A percentile compares a stretch with the other conserved stretches of the same genome.
phyloP scores from a whole-genome alignment of 2,329 filamentous ascomycete species.

The Nothopassalora personata region DNA sequence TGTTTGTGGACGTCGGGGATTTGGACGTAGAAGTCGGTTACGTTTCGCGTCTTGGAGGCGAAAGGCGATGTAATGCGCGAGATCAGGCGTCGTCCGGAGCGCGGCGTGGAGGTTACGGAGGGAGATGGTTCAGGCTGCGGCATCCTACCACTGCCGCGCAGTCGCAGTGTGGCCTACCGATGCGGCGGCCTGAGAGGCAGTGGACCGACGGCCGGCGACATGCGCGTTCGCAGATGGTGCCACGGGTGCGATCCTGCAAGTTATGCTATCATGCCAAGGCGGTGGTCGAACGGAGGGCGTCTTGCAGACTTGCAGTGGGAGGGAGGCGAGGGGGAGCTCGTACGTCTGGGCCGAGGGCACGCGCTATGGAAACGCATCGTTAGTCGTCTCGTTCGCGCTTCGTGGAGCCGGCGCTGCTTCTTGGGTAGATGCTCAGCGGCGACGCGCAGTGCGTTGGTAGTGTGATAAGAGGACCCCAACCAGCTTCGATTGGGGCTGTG shows the following conservation, averaged over 20 bases:
- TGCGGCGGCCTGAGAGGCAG: background rate
- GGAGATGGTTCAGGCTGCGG: conserved; percentile 10
- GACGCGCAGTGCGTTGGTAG: background rate
- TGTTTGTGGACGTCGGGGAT: conserved; percentile 72
- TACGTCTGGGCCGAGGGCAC: background rate
- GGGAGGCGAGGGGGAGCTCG: background rate
- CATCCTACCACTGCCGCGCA: conserved; percentile 8
- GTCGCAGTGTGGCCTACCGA: background rate
- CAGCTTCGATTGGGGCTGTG: background rate
- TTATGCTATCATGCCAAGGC: background rate
- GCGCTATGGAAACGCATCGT: background rate
- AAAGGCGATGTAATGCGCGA: conserved; percentile 55
- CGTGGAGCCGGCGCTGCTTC: background rate
- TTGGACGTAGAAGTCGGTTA: conserved; percentile 73
- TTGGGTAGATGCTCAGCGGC: background rate
- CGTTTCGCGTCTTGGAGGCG: conserved; percentile 54
- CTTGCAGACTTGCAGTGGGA: background rate
- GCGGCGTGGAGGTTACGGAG: conserved; percentile 10
- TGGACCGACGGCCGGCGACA: background rate
- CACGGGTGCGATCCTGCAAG: background rate
- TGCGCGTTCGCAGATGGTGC: background rate
- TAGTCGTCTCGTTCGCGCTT: background rate
- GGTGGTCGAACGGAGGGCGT: background rate
- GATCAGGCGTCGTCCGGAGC: conserved; percentile 37
- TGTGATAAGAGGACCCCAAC: background rate